These are phyloP conservation scores for Brassica hybrid DNA, from an alignment of 441 rosid species.

Conservation along the genomic window DNA sequence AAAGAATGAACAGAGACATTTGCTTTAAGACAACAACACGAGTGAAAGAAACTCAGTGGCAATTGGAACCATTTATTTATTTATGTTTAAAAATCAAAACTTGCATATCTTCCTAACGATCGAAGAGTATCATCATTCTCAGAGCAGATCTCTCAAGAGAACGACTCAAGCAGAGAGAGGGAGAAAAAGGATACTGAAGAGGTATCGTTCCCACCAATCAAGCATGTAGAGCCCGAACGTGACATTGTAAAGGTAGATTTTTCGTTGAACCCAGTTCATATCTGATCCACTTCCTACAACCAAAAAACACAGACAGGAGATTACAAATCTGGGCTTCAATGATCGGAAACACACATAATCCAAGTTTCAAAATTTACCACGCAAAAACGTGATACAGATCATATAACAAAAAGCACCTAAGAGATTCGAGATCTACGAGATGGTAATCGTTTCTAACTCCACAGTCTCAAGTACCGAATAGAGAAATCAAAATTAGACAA, in stretches of 20 bases:
- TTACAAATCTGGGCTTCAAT: conserved; percentile 17
- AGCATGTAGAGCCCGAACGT: conserved; percentile 97
- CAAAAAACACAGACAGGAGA: neutral
- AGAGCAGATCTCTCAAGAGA: conserved; percentile 20
- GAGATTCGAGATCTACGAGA: conserved; percentile 24
- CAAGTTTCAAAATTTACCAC: conserved; percentile 19
- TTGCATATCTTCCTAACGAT: conserved; percentile 4
- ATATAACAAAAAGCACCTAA: too few species aligned
- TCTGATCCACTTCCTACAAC: conserved; percentile 35
- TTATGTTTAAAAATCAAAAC: neutral
- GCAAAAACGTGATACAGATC: neutral
- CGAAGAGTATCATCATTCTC: neutral
- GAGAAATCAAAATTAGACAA: conserved; percentile 21
- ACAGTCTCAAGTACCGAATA: conserved; percentile 13
- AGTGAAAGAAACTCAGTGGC: neutral
- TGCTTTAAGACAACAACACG: conserved; percentile 9
- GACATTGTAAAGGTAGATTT: conserved; percentile 93
- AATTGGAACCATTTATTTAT: neutral
- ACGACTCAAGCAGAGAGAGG: neutral
- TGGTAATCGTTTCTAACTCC: neutral
- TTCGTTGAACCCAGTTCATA: conserved; percentile 80
- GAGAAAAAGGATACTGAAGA: conserved; percentile 86
- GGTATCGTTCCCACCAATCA: conserved; percentile 99
- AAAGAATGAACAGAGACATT: conserved; percentile 7
- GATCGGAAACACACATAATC: neutral